Base-by-base conservation (phyloP, 2,329 filamentous ascomycete genomes). In the Fusarium haematococcum region DNA sequence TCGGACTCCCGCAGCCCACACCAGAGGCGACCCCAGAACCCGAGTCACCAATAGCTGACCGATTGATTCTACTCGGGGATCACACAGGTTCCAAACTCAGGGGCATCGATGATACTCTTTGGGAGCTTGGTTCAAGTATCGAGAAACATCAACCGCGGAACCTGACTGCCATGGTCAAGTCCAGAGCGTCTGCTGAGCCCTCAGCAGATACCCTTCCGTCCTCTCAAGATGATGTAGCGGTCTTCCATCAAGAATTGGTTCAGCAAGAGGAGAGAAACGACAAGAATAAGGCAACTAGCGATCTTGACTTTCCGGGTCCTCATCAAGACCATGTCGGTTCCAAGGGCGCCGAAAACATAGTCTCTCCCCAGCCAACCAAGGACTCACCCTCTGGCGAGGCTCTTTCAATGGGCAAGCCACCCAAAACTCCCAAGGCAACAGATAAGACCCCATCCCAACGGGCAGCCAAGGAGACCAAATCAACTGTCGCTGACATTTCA, bases 251-350 rank as follows among this genome's bases (percentile, higher is more conserved):
- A n/a, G 32, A 61, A 27, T 13, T 48, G 23, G 25, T 25, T 14
- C 39, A 65, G 16, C 41, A 61, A 37, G 58, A 25, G 18, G 35
- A 59, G 25, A 77, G 73, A 65, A 71, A 66, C 30, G 77, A 71
- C 63, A 61, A 39, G 41, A 8, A 13, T 8, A 67, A 45, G 37
- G 30, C 64, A 37, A 35, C 33, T 54, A 18, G 33, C 6, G 41
- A 30, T 20, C n/a, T 50, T 13, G 48, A 54, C 25, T 37, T 32
- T 32, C 48, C 2, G n/a, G 52, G 20, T 16, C 23, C 32, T 50
- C 33, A 39, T 13, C 48, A 39, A 13, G 50, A 41, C n/a, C 30
- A 63, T 9, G 10, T 16, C 18, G 32, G 13, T 14, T 23, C 23
- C n/a, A 57, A 48, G 18, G 32, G 8, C n/a, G 27, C 43, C 11